Base-by-base conservation (phyloP, 1,284 basidiomycete species). In the Ceratobasidium sp. region DNA sequence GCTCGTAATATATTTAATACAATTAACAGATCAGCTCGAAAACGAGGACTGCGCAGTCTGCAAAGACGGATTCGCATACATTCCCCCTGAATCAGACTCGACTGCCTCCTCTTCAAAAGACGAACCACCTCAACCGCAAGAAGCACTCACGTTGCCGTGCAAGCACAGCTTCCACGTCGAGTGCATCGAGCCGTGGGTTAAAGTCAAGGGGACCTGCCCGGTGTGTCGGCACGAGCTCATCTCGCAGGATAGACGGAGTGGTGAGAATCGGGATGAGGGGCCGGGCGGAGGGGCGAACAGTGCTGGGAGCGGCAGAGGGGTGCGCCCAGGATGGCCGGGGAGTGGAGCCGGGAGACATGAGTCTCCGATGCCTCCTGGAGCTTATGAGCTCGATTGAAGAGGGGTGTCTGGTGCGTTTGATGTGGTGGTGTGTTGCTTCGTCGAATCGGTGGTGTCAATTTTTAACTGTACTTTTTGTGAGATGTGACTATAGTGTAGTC, bases 101-200 rank as follows among this genome's bases (percentile, higher is more conserved):
- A 27, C 63, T 29, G 46, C 63, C 13, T 48, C 43, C 13, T 43
- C 65, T 2, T 54, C 65, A 16, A 51, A 39, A 19, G 65, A 68
- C 34, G 61, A 63, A 31, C 41, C 39, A 13, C 14, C 29, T 3
- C 65, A 68, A 29, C 65, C 65, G 56, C 54, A 51, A 11, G 65
- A 77, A 29, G 74, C 77, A 37, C 82, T 93, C 9, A 89, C 89
- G 0, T 83, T 94, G 22, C 92, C 92, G 4, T 94, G 92, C 84
- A 87, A 88, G 76, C 92, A 93, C 79, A 86, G 91, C 5, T 94
- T 93, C 83, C 92, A 95, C 78, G 87, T 91, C 78, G 86, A 88
- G 14, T 95, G 93, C 79, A 93, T 94, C 76, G 77, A 90, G 27
- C 92, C 92, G 0, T 95, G 92, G 92, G 83, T 95, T 24, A 92